Evolutionary conservation across 345 rosid genomes (phyloP).

Genomic region (Turnera subulata): DNA sequence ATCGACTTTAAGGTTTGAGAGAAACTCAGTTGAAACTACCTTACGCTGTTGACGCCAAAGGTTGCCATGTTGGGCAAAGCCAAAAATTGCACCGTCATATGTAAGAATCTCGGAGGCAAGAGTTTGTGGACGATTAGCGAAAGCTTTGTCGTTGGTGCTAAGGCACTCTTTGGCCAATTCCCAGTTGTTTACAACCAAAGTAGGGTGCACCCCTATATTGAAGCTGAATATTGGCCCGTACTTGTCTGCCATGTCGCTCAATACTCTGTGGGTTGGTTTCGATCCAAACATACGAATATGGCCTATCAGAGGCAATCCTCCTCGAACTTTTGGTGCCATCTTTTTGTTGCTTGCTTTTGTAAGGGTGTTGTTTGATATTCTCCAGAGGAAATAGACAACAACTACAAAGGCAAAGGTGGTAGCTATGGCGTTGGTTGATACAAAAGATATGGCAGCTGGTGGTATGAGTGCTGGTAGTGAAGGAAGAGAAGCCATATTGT

Average conservation of each 20-base stretch:
- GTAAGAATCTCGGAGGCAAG: constrained; percentile 14
- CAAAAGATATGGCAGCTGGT: no score
- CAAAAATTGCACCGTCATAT: constrained; percentile 29
- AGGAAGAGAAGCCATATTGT: no score
- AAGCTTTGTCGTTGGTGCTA: constrained; percentile 25
- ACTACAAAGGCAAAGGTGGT: no score
- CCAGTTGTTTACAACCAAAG: constrained; percentile 24
- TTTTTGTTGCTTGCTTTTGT: neutral
- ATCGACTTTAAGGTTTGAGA: constrained; percentile 32
- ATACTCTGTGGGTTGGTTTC: constrained; percentile 1
- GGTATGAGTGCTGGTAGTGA: no score
- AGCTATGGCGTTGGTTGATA: no score
- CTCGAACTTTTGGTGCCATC: constrained; percentile 16
- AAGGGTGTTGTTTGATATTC: neutral
- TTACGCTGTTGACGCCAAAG: constrained; percentile 37
- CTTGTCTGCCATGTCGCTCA: constrained; percentile 26
- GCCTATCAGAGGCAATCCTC: constrained; percentile 25
- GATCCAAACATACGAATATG: constrained; percentile 30
- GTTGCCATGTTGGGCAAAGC: constrained; percentile 22
- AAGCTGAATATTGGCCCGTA: constrained; percentile 29
- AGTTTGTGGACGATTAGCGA: constrained; percentile 26
- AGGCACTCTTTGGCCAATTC: constrained; percentile 30
- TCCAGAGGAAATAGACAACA: no score
- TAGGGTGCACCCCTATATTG: constrained; percentile 17
- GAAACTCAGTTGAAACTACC: constrained; percentile 24